These are phyloP conservation scores for Phylloporus sp. DNA, from an alignment of 768 basidiomycete species.

Conservation along the genomic window DNA sequence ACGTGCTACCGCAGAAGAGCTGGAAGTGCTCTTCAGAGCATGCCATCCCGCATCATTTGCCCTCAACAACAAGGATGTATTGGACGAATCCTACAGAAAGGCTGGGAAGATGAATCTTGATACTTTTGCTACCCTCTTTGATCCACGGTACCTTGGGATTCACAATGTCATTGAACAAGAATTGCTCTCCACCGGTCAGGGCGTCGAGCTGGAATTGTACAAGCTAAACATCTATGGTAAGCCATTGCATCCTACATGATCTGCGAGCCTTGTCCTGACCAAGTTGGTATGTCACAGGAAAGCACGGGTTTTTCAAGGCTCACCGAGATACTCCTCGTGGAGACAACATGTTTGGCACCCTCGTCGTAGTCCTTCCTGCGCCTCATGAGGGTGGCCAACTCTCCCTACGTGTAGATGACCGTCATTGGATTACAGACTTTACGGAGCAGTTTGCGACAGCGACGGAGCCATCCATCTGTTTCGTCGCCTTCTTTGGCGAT, in stretches of 20 bases:
- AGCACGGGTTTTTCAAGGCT: slow-evolving; percentile 45
- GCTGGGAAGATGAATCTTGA: slow-evolving; percentile 41
- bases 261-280: neutral
- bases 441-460: too few relatives aligned
- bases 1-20: neutral
- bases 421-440: too few relatives aligned
- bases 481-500: too few relatives aligned
- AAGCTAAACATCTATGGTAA: slow-evolving; percentile 47
- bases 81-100: slow-evolving; percentile 45
- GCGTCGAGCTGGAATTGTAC: slow-evolving; percentile 34
- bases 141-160: slow-evolving; percentile 28
- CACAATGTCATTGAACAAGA: slow-evolving; percentile 16
- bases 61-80: slow-evolving; percentile 31
- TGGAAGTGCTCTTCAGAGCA: slow-evolving; percentile 26
- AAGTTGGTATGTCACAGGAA: neutral
- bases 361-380: slow-evolving; percentile 47
- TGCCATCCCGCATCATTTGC: slow-evolving; percentile 44
- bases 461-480: too few relatives aligned
- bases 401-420: too few relatives aligned
- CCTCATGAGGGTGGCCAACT: too few relatives aligned
- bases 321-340: slow-evolving; percentile 47
- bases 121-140: slow-evolving; percentile 35
- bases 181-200: slow-evolving; percentile 18
- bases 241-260: neutral
- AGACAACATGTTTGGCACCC: slow-evolving; percentile 46